phyloP scores from a whole-genome alignment of 1,284 basidiomycete genomes.

The Phaffia rhodozyma region DNA sequence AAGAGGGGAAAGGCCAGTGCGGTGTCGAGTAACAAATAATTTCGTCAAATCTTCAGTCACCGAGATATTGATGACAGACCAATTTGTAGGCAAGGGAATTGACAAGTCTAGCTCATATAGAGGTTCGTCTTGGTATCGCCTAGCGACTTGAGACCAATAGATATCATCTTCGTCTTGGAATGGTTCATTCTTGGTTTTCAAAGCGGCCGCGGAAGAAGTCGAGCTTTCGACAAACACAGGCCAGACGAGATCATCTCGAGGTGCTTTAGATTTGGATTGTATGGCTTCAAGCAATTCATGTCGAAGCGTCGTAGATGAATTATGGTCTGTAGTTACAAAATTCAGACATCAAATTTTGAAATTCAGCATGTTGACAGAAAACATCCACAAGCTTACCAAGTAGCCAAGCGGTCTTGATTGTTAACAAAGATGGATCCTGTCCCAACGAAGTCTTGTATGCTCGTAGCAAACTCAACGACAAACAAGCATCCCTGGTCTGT shows the following conservation, averaged over 20 bases:
- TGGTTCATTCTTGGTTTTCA: conserved; percentile 29
- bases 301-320: conserved; percentile 61
- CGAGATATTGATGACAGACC: conserved; percentile 76
- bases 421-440: conserved; percentile 41
- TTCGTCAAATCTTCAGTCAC: conserved; percentile 70
- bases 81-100: conserved; percentile 53
- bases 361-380: not conserved
- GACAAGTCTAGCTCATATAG: conserved; percentile 21
- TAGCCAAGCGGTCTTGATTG: conserved; percentile 48
- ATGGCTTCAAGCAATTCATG: conserved; percentile 47
- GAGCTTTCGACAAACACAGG: conserved; percentile 38
- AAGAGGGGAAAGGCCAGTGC: conserved; percentile 50
- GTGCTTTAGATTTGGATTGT: conserved; percentile 40
- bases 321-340: conserved; percentile 23
- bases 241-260: conserved; percentile 55
- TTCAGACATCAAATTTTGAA: not conserved
- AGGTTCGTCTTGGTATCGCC: too few relatives aligned
- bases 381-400: conserved; percentile 45
- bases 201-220: conserved; percentile 19
- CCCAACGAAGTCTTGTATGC: conserved; percentile 70
- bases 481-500: conserved; percentile 57
- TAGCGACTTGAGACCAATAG: too few relatives aligned
- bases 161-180: conserved; percentile 30
- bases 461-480: conserved; percentile 56
- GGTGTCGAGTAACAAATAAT: conserved; percentile 71